These are phyloP conservation scores for Nicotiana tabacum DNA, from an alignment of 257 asterid species.

Conservation along the genomic window DNA sequence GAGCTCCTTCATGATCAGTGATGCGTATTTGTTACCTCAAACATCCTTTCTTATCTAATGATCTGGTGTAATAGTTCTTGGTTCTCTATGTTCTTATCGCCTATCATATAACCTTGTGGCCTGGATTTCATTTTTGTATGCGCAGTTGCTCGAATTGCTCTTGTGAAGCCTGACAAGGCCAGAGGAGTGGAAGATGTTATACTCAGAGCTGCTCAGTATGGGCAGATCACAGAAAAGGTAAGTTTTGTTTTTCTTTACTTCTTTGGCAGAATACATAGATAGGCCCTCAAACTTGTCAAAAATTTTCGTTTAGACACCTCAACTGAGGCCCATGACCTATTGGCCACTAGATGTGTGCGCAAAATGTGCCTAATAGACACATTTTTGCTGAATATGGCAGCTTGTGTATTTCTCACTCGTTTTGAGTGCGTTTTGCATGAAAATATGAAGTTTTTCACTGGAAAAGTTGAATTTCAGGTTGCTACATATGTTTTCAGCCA, in stretches of 20 bases:
- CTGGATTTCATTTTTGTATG: conserved; percentile 8
- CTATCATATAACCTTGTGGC: neutral
- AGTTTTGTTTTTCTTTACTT: neutral
- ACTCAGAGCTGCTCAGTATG: conserved; percentile 77
- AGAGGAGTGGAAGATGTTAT: conserved; percentile 95
- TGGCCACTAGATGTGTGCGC: no score
- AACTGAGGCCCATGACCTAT: no score
- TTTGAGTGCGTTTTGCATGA: no score
- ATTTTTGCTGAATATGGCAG: no score
- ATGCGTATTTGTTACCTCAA: neutral
- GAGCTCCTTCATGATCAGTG: neutral
- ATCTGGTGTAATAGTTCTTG: neutral
- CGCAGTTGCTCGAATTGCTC: conserved; percentile 92
- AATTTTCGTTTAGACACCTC: no score
- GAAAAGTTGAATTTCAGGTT: no score
- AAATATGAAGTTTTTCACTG: no score
- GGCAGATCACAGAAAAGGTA: conserved; percentile 90
- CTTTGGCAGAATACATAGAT: no score
- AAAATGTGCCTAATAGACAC: no score
- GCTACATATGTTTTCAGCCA: no score
- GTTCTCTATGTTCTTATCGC: neutral
- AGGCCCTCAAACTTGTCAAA: no score
- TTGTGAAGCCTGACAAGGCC: conserved; percentile 97
- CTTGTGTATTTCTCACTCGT: no score
- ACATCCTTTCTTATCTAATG: neutral